These are phyloP conservation scores for Peronospora farinosa DNA, from an alignment of 352 stramenopile genomes.

Conservation along the genomic window DNA sequence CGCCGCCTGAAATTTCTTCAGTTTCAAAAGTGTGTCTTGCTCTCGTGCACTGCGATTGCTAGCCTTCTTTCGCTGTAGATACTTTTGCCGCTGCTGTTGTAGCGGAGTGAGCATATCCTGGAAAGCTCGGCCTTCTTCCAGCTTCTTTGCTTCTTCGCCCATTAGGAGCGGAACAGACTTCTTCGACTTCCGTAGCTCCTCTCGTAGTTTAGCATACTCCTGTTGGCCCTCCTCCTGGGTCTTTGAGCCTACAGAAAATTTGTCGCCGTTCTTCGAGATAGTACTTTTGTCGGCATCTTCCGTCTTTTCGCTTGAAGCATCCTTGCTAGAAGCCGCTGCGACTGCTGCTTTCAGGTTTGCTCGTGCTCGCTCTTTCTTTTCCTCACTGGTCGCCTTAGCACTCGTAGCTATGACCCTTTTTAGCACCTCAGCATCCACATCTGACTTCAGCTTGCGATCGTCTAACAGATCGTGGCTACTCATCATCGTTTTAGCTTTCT, in stretches of 20 bases:
- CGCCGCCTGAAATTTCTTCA: constrained; percentile 57
- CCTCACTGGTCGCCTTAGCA: constrained; percentile 8
- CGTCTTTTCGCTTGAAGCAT: constrained; percentile 17
- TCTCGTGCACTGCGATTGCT: constrained; percentile 46
- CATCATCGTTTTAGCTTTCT: constrained; percentile 57
- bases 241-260: constrained; percentile 6
- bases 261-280: constrained; percentile 4
- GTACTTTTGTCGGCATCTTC: constrained; percentile 12
- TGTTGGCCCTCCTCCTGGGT: constrained; percentile 33
- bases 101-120: constrained; percentile 73
- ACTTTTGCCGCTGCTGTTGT: constrained; percentile 71
- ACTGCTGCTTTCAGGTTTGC: constrained; percentile 45
- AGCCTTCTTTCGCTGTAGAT: constrained; percentile 55
- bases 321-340: constrained; percentile 20
- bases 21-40: constrained; percentile 60
- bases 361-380: constrained; percentile 35
- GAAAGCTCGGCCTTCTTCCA: constrained; percentile 45
- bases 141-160: constrained; percentile 50
- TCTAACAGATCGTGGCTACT: constrained; percentile 69
- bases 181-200: constrained; percentile 57
- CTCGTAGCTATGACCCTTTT: constrained; percentile 45
- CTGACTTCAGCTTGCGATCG: constrained; percentile 52
- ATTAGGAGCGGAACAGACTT: constrained; percentile 55
- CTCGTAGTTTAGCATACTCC: constrained; percentile 61
- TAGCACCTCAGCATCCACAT: constrained; percentile 54